Evolutionary conservation across 345 rosid species (phyloP).

Genomic region (Eutrema heterophyllum): DNA sequence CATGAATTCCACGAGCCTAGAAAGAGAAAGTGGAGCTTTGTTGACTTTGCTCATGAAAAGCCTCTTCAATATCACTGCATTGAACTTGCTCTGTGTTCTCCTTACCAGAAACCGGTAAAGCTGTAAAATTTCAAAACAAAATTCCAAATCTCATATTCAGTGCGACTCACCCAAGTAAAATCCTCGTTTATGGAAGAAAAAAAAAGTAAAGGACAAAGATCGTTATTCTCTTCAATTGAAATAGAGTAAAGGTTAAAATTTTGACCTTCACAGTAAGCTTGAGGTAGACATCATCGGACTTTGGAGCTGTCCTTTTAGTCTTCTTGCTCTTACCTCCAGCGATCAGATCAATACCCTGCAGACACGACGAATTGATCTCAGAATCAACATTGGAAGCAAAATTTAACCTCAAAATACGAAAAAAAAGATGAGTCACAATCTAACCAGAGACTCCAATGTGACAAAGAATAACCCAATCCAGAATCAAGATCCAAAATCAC

Average conservation of each 20-base stretch:
- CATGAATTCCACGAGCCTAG: constrained; percentile 58
- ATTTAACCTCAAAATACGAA: not conserved
- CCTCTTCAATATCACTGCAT: constrained; percentile 88
- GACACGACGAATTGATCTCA: constrained; percentile 1
- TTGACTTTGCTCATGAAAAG: constrained; percentile 93
- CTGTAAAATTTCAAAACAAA: constrained; percentile 29
- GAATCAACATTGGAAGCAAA: not conserved
- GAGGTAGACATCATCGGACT: constrained; percentile 91
- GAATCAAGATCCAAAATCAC: not conserved
- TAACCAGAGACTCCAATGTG: not conserved
- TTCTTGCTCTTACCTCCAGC: constrained; percentile 98
- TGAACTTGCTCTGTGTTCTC: constrained; percentile 88
- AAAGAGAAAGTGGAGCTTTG: constrained; percentile 86
- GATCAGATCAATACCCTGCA: constrained; percentile 85
- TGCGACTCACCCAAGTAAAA: not conserved
- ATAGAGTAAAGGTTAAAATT: not conserved
- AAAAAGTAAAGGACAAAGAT: not conserved
- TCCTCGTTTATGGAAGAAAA: not conserved
- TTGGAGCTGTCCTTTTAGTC: constrained; percentile 79
- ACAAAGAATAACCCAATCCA: not conserved
- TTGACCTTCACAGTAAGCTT: constrained; percentile 87
- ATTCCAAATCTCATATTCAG: not conserved
- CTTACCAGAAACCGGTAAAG: constrained; percentile 82
- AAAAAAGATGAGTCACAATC: not conserved
- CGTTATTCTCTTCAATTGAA: too few relatives aligned